Conservation (phyloP, 768 basidiomycete genomes). For the Boletus rubroflammeus region DNA sequence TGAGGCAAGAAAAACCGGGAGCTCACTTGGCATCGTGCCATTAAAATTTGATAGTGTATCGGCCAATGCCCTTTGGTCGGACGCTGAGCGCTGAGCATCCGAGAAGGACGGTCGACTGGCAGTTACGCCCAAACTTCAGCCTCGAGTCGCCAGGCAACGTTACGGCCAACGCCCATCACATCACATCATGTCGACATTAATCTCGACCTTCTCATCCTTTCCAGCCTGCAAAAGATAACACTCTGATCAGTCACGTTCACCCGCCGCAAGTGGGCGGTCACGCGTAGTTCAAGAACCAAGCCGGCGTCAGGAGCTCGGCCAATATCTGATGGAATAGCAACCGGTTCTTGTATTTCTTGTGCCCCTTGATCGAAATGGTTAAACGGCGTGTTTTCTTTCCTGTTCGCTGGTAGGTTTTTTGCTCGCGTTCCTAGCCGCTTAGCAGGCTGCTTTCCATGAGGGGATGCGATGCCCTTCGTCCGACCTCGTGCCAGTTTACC, state of each 20-base stretch:
- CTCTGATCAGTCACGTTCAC: conserved; percentile 5
- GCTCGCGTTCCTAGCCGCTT: conserved; percentile 19
- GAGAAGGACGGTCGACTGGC: conserved; percentile 13
- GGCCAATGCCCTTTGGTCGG: conserved; percentile 11
- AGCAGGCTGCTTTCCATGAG: conserved; percentile 23
- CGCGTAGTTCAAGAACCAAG: conserved; percentile 1
- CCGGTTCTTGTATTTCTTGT: conserved; percentile 3
- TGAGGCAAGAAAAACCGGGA: background rate
- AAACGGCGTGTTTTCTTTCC: conserved; percentile 12
- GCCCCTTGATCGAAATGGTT: conserved; percentile 7
- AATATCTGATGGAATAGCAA: conserved; percentile 7
- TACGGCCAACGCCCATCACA: conserved; percentile 4
- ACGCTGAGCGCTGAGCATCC: background rate
- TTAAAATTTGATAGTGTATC: conserved; percentile 23
- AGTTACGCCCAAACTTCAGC: conserved; percentile 9
- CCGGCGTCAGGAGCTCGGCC: conserved; percentile 1
- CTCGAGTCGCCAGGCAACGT: conserved; percentile 4
- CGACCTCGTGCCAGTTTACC: conserved; percentile 31
- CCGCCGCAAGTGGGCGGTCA: background rate
- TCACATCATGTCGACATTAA: conserved; percentile 1
- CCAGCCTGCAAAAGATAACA: background rate
- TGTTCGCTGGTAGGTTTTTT: conserved; percentile 13
- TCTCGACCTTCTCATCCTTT: background rate
- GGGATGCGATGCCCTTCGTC: conserved; percentile 21
- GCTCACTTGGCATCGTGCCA: conserved; percentile 1